Base-by-base conservation (phyloP, 345 rosid species). In the Hirschfeldia incana region DNA sequence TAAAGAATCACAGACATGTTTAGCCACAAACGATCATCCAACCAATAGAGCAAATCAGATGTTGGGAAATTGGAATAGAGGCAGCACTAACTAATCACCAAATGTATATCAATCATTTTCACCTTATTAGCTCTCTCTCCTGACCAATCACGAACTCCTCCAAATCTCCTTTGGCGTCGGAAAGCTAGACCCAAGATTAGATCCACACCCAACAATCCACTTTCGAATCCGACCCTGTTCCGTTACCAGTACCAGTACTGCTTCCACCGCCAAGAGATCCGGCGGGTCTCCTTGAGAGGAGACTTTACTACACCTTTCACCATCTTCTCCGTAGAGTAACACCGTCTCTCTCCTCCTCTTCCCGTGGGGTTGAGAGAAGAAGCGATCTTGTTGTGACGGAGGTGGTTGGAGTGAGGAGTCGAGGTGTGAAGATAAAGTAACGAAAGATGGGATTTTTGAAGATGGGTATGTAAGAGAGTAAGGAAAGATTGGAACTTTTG, bases 101-200 rank as follows among this genome's bases (percentile, higher is more conserved):
- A n/a, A n/a, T n/a, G 13, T 12, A 42, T 21, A 16, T 29, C 9
- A 39, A n/a, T 55, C 70, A 53, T 55, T 27, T 26, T 80, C 70
- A 96, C 99, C 99, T 96, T 96, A 81, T 96, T 93, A 0, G 98
- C 98, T 76, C 87, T 90, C 26, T 91, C 98, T n/a, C n/a, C 81
- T 96, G 99, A 65, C 99, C 99, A 85, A 96, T 96, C 33, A 96
- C 99, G 74, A 93, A 96, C 87, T 93, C 90, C 67, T 89, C 61
- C 98, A 93, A 16, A 96, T 96, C 84, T 93, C 97, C 81, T 93
- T 96, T 0, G 99, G 99, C 1, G 97, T 96, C 0, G 98, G 99
- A 61, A 96, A 96, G 74, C 85, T 86, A 75, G 82, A 77, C 67
- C 98, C 99, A 85, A 92, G 84, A 82, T 89, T 92, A 12, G 98